phyloP scores from a whole-genome alignment of 495 filamentous ascomycete species.

The Penicillium egyptiacum region DNA sequence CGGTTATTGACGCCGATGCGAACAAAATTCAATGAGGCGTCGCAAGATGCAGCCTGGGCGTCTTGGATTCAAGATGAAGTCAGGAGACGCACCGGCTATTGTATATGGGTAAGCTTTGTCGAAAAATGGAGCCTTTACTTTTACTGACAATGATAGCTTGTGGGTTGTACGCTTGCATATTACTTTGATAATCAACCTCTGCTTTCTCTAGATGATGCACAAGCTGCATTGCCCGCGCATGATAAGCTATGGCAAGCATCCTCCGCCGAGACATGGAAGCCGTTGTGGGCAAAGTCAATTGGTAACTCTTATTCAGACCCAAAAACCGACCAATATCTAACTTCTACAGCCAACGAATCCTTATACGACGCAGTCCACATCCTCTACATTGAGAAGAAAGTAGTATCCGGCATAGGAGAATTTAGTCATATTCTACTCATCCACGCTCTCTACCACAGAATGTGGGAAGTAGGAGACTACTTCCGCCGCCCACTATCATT shows the following conservation, averaged over 20 bases:
- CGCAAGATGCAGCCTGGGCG: slow-evolving; percentile 25
- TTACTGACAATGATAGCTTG: slow-evolving; percentile 30
- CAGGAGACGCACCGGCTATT: slow-evolving; percentile 44
- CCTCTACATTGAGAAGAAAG: slow-evolving; percentile 52
- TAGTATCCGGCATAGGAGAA: slow-evolving; percentile 44
- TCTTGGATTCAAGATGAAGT: slow-evolving; percentile 39
- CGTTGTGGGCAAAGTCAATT: slow-evolving; percentile 26
- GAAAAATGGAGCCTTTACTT: background rate
- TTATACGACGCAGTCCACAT: slow-evolving; percentile 47
- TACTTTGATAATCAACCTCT: slow-evolving; percentile 40
- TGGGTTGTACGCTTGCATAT: slow-evolving; percentile 49
- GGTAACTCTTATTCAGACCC: slow-evolving; percentile 21
- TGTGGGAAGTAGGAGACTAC: slow-evolving; percentile 54
- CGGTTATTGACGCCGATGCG: slow-evolving; percentile 21
- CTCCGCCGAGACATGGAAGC: slow-evolving; percentile 40
- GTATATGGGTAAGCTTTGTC: slow-evolving; percentile 41
- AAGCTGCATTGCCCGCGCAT: slow-evolving; percentile 44
- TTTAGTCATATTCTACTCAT: slow-evolving; percentile 50
- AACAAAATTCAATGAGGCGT: slow-evolving; percentile 2
- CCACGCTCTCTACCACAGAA: slow-evolving; percentile 51
- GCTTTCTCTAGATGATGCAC: slow-evolving; percentile 44
- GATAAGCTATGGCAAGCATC: slow-evolving; percentile 49
- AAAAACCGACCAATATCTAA: slow-evolving; percentile 8
- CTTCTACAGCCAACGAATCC: slow-evolving; percentile 33
- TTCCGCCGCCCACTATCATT: slow-evolving; percentile 46